Evolutionary conservation across 1,139 yeast species (phyloP).

Genomic region (Hanseniaspora gamundiae): DNA sequence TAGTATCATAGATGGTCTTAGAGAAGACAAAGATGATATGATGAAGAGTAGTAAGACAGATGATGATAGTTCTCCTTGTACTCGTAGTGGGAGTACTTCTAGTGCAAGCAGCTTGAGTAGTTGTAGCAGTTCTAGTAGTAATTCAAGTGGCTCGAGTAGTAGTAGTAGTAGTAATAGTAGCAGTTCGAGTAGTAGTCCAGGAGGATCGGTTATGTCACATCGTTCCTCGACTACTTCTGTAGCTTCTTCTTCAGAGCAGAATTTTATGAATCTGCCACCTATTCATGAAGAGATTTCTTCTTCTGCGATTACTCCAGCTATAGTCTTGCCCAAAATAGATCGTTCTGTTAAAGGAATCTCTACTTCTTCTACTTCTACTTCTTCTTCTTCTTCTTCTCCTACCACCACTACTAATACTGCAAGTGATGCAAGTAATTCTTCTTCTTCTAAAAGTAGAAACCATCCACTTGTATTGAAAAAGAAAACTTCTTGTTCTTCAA

Average conservation of each 20-base stretch:
- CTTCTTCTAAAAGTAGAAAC: constrained; percentile 1
- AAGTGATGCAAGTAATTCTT: constrained; percentile 2
- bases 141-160: not conserved
- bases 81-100: not conserved
- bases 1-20: constrained; percentile 5
- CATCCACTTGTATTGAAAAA: too few relatives aligned
- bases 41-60: constrained; percentile 8
- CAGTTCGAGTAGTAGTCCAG: not conserved
- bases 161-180: not conserved
- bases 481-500: too few relatives aligned
- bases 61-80: not conserved
- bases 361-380: constrained; percentile 6
- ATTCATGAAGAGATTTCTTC: not conserved
- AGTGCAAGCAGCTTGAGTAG: not conserved
- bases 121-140: not conserved
- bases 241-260: not conserved
- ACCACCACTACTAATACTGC: constrained; percentile 6
- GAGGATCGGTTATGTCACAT: not conserved
- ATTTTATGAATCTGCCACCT: not conserved
- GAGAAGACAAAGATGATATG: constrained; percentile 2
- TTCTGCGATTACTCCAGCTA: not conserved
- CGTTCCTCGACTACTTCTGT: not conserved
- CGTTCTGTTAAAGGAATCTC: not conserved
- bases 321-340: not conserved
- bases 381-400: constrained; percentile 5